A percentile compares a stretch with the other conserved stretches of the same genome.
phyloP scores from a whole-genome alignment of 2,329 filamentous ascomycete species.

The Penicillium griseofulvum region DNA sequence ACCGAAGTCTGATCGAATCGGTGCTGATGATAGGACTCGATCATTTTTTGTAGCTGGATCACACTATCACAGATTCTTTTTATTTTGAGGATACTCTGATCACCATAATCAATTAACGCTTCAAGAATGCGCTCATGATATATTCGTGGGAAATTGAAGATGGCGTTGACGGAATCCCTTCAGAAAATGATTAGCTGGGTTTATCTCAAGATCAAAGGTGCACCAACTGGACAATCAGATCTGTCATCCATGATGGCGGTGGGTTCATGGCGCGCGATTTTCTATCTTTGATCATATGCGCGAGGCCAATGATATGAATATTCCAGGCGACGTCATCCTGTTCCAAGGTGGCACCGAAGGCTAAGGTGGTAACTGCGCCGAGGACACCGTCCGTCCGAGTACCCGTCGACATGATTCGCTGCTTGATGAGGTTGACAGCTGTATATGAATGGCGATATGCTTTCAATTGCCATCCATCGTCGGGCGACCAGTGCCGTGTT shows the following conservation, averaged over 20 bases:
- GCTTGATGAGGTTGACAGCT: constrained; percentile 21
- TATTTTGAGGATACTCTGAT: background rate
- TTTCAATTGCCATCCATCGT: constrained; percentile 16
- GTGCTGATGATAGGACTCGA: background rate
- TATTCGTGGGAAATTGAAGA: constrained; percentile 3
- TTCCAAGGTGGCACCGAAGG: constrained; percentile 22
- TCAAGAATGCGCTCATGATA: background rate
- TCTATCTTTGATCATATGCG: constrained; percentile 4
- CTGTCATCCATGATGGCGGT: background rate
- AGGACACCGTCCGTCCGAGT: constrained; percentile 23
- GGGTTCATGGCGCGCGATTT: background rate
- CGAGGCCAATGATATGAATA: constrained; percentile 21
- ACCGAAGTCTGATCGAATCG: background rate
- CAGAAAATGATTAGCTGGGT: background rate
- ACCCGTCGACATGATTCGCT: constrained; percentile 14
- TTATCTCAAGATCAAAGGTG: background rate
- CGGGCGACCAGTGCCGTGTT: constrained; percentile 22
- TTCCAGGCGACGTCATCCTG: constrained; percentile 19
- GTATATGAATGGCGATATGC: constrained; percentile 16
- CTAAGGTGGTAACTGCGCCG: constrained; percentile 24
- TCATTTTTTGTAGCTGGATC: constrained; percentile 2
- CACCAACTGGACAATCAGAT: background rate
- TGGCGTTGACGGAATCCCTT: constrained; percentile 2
- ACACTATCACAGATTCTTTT: background rate
- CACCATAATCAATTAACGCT: background rate